Base-by-base conservation (phyloP, 2,329 filamentous ascomycete species). In the Leptoxyphium fumago region DNA sequence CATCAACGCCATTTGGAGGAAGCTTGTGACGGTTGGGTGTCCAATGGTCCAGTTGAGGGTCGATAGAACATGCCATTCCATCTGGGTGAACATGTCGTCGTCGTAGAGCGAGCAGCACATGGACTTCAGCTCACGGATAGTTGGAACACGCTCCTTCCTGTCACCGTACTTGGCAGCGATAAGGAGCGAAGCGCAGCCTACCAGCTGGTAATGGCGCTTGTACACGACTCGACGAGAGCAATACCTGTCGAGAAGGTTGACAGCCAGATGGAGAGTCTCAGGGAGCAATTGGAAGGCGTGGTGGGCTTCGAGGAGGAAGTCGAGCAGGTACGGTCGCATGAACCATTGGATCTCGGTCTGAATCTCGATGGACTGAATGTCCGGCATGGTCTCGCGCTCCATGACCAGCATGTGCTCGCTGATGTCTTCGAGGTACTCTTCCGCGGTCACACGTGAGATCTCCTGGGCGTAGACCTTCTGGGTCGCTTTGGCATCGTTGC, bases 311-410 rank as follows among this genome's bases (percentile, higher is more conserved):
- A 96, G 83, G 53, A 98, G 77, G 68, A 98, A 98, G 70, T 98
- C 91, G 61, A 98, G 84, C 30, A 98, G 80, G 64, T 95, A 96
- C 0, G 91, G 91, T 57, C 91, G 75, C 91, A 98, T 98, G 68
- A 93, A 96, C 91, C 91, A 98, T 63, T 96, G 87, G 50, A 98
- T 96, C 73, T 98, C 91, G 52, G 88, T 87, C 67, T 98, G 91
- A 66, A 96, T 95, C 64, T 98, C 91, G 63, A 98, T 98, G 30
- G 93, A 87, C 64, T 89, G 89, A 62, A 94, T 89, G 64, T 98
- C 91, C 43, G 91, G 85, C 52, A 96, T 72, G 26, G 91, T 96
- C 66, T 93, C 83, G 58, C 81, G 76, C 78, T 98, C 91, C 89
- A 98, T 95, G 58, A 84, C 75, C 62, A 86, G 77, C 83, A 95